A percentile compares a stretch with the other conserved stretches of the same genome.
These are phyloP conservation scores for Cupressus sempervirens DNA, from an alignment of 75 land plant species.

Conservation along the genomic window DNA sequence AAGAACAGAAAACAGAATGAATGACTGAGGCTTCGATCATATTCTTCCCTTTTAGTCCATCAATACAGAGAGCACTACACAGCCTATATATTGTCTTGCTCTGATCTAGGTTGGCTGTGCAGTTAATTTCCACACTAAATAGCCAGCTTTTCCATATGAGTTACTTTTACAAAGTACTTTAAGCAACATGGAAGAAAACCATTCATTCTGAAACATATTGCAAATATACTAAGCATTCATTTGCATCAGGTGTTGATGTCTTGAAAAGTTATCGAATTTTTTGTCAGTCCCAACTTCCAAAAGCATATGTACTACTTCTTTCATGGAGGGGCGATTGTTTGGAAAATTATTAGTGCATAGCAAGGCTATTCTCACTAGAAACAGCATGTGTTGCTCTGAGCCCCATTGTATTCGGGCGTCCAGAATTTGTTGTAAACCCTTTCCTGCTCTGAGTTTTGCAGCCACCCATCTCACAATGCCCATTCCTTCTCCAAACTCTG, in stretches of 20 bases:
- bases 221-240: background rate
- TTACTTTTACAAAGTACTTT: background rate
- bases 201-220: background rate
- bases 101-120: background rate
- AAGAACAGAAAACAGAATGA: background rate
- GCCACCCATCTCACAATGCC: conserved; percentile 21
- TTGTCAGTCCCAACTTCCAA: background rate
- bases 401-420: background rate
- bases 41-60: background rate
- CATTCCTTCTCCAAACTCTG: conserved; percentile 23
- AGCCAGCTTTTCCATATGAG: background rate
- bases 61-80: background rate
- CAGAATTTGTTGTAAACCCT: conserved; percentile 2
- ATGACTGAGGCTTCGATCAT: background rate
- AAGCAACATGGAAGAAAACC: background rate
- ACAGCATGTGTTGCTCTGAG: conserved; percentile 1
- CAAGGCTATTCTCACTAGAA: conserved; percentile 4
- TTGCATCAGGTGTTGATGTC: background rate
- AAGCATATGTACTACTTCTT: conserved; percentile 20
- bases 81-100: background rate
- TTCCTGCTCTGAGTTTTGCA: conserved; percentile 5
- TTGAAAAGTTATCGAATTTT: background rate
- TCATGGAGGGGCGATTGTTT: conserved; percentile 18
- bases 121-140: background rate
- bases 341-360: conserved; percentile 17